Conservation (phyloP, 352 stramenopile species). For the Phytophthora capsici region DNA sequence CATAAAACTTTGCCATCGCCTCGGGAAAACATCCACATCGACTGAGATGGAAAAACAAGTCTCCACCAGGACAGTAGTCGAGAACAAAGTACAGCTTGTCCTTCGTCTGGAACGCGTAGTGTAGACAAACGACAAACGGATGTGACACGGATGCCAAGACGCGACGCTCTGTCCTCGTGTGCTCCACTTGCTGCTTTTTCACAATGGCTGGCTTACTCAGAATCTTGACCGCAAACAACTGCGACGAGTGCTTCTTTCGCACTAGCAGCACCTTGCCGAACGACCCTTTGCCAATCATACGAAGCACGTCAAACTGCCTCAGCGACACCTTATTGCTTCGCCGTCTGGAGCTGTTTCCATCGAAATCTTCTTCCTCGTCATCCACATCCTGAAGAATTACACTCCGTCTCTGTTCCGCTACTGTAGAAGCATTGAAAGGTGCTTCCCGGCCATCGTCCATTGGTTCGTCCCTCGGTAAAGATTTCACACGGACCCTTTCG, state of each 20-base stretch:
- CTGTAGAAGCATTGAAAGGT: constrained; percentile 35
- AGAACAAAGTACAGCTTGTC: constrained; percentile 89
- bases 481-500: constrained; percentile 24
- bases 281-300: constrained; percentile 93
- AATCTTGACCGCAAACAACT: constrained; percentile 88
- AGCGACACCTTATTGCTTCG: constrained; percentile 70
- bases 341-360: constrained; percentile 27
- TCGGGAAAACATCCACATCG: constrained; percentile 83
- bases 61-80: constrained; percentile 85
- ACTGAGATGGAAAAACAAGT: constrained; percentile 85
- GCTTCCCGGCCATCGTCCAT: constrained; percentile 31
- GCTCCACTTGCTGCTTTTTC: constrained; percentile 85
- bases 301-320: constrained; percentile 89
- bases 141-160: constrained; percentile 84
- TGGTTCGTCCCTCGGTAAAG: constrained; percentile 26
- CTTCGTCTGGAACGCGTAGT: constrained; percentile 90
- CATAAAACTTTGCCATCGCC: constrained; percentile 84
- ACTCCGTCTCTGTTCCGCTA: constrained; percentile 54
- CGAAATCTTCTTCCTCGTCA: constrained; percentile 54
- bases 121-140: constrained; percentile 89
- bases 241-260: constrained; percentile 75
- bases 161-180: constrained; percentile 83
- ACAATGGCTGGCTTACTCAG: constrained; percentile 81
- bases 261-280: constrained; percentile 94
- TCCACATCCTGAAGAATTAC: constrained; percentile 77